These are phyloP conservation scores for Botryococcus braunii DNA, from an alignment of 163 green algal species.

Conservation along the genomic window DNA sequence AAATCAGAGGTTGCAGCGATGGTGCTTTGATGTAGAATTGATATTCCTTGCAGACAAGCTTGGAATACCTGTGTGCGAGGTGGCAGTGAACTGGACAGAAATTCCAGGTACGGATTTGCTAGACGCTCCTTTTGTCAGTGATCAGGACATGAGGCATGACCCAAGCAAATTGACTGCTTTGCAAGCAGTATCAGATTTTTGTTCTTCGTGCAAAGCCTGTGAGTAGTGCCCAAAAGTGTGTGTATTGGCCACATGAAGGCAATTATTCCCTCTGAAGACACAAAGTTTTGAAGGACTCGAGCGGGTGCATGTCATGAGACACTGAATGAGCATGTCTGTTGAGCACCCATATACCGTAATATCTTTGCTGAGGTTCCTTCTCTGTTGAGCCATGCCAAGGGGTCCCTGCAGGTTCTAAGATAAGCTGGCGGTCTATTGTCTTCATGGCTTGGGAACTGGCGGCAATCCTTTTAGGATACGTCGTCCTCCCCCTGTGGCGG, in stretches of 20 bases:
- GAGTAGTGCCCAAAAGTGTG: neutral
- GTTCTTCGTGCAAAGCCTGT: neutral
- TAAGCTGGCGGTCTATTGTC: slow-evolving; percentile 64
- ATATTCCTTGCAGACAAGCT: slow-evolving; percentile 70
- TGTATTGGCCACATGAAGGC: neutral
- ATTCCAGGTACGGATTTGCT: slow-evolving; percentile 48
- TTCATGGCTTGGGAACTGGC: slow-evolving; percentile 80
- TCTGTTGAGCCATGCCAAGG: too few species aligned
- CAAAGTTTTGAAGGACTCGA: neutral
- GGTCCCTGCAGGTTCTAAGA: slow-evolving; percentile 68
- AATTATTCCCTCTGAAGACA: neutral
- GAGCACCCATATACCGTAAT: neutral
- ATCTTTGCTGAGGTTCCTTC: neutral
- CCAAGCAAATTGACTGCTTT: neutral
- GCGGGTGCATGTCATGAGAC: neutral
- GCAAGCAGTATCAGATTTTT: neutral
- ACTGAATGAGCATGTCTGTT: neutral
- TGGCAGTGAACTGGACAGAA: slow-evolving; percentile 80
- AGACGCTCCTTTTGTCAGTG: neutral
- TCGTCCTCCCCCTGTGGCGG: slow-evolving; percentile 10
- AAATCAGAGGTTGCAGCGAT: slow-evolving; percentile 88
- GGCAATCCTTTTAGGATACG: slow-evolving; percentile 47
- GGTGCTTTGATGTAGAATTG: slow-evolving; percentile 96
- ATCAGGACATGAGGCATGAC: neutral
- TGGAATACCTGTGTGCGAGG: slow-evolving; percentile 55